A percentile compares a stretch with the other conserved stretches of the same genome.
Conservation (phyloP, 2,329 filamentous ascomycete species). For the Pseudogymnoascus sp. region DNA sequence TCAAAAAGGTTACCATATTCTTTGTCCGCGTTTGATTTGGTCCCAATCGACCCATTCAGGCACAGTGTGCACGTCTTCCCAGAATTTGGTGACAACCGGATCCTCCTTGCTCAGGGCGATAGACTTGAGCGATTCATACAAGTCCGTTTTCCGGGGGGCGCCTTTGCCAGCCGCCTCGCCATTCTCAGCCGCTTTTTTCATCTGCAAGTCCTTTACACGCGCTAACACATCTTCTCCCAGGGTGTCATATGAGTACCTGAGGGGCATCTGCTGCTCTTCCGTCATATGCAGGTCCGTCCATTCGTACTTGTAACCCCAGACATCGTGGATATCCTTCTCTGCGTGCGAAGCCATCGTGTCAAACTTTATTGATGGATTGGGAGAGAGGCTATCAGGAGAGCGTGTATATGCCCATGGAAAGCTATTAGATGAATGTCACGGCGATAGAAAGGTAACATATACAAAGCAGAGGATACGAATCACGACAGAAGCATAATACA, state of each 20-base stretch:
- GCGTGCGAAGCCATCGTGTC: neutral
- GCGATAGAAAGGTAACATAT: neutral
- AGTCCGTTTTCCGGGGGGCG: conserved; percentile 20
- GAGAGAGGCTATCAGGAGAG: neutral
- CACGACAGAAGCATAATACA: neutral
- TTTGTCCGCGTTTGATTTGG: conserved; percentile 54
- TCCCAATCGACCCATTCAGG: conserved; percentile 62
- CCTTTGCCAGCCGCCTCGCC: neutral
- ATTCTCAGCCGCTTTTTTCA: conserved; percentile 2
- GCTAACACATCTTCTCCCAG: conserved; percentile 48
- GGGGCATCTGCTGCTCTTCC: conserved; percentile 45
- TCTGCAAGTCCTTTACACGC: neutral
- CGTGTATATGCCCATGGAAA: neutral
- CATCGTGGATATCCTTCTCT: neutral
- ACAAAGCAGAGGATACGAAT: neutral
- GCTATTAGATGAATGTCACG: neutral
- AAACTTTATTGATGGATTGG: neutral
- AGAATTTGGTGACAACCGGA: conserved; percentile 34
- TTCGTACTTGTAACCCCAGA: conserved; percentile 58
- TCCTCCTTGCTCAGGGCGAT: neutral
- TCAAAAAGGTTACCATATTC: conserved; percentile 25
- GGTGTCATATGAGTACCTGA: conserved; percentile 58
- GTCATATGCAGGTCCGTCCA: conserved; percentile 56
- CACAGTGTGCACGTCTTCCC: conserved; percentile 50
- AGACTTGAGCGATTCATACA: conserved; percentile 16